phyloP scores from a whole-genome alignment of 1,284 basidiomycete species.

The Tremellales sp. region DNA sequence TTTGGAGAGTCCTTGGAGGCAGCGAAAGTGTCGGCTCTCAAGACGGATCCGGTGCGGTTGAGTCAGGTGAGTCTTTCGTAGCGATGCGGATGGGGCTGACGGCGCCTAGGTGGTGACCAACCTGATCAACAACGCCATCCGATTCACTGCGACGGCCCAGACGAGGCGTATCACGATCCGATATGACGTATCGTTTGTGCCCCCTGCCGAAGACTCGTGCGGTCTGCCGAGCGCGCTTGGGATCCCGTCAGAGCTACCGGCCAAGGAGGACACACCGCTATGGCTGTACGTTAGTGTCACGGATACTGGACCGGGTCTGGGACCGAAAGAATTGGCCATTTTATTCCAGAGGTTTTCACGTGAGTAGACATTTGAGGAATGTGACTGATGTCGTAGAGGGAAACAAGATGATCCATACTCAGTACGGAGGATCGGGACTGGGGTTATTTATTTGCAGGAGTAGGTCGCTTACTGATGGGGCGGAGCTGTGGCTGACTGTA shows the following conservation, averaged over 20 bases:
- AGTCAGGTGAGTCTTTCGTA: conserved; percentile 28
- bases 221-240: conserved; percentile 23
- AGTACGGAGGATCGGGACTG: conserved; percentile 46
- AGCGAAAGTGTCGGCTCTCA: conserved; percentile 28
- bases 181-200: conserved; percentile 36
- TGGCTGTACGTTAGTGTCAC: conserved; percentile 41
- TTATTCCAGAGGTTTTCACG: conserved; percentile 45
- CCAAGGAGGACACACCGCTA: conserved; percentile 31
- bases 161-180: conserved; percentile 31
- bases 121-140: conserved; percentile 29
- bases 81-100: background rate
- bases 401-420: conserved; percentile 46
- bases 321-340: conserved; percentile 33
- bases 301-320: conserved; percentile 48
- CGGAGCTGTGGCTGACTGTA: conserved; percentile 7
- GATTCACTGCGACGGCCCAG: conserved; percentile 30
- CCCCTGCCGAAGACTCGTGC: conserved; percentile 33
- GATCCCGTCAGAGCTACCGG: conserved; percentile 13
- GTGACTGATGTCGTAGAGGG: conserved; percentile 20
- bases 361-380: conserved; percentile 10
- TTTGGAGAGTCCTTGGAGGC: conserved; percentile 30
- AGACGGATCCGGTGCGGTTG: conserved; percentile 46
- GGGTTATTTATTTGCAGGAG: conserved; percentile 46
- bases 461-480: conserved; percentile 11
- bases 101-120: conserved; percentile 21